Evolutionary conservation across 2,329 filamentous ascomycete species (phyloP).

Genomic region (Grosmannia huntii): DNA sequence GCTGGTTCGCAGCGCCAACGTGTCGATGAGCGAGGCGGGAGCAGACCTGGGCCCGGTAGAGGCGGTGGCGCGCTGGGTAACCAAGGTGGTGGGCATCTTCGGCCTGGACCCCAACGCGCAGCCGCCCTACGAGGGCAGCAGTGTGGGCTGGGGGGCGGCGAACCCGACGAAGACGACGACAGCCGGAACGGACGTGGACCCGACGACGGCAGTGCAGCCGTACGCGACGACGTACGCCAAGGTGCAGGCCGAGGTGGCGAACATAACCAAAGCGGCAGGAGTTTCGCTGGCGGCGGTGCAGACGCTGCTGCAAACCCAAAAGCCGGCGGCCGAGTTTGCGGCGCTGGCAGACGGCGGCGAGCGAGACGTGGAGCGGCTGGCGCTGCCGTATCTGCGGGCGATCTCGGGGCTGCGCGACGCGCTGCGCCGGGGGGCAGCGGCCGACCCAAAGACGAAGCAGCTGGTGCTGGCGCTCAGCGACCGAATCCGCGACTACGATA

Average conservation of each 20-base stretch:
- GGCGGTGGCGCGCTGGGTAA: constrained; percentile 45
- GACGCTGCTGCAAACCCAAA: constrained; percentile 5
- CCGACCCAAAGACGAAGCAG: constrained; percentile 12
- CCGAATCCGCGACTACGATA: constrained; percentile 47
- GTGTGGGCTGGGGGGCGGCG: constrained; percentile 54
- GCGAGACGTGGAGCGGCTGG: constrained; percentile 16
- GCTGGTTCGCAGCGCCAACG: constrained; percentile 53
- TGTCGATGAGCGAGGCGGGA: constrained; percentile 14
- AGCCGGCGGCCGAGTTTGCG: constrained; percentile 6
- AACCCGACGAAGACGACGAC: constrained; percentile 33
- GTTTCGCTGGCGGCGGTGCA: background rate
- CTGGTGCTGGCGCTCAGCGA: constrained; percentile 46
- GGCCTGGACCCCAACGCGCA: constrained; percentile 39
- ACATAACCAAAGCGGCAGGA: background rate
- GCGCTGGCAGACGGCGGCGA: constrained; percentile 1
- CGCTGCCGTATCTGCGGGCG: constrained; percentile 49
- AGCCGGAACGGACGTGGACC: constrained; percentile 1
- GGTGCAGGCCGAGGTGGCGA: constrained; percentile 10
- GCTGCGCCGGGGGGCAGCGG: constrained; percentile 19
- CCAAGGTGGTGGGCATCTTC: constrained; percentile 51
- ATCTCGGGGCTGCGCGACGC: constrained; percentile 25
- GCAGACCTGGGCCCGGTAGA: constrained; percentile 11
- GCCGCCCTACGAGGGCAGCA: constrained; percentile 23
- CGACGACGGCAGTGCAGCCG: constrained; percentile 9
- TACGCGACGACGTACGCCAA: constrained; percentile 8